Evolutionary conservation across 306 rosid genomes (phyloP), one percentile per base, ranked within the genome.

Genomic region (Fagus sylvatica): DNA sequence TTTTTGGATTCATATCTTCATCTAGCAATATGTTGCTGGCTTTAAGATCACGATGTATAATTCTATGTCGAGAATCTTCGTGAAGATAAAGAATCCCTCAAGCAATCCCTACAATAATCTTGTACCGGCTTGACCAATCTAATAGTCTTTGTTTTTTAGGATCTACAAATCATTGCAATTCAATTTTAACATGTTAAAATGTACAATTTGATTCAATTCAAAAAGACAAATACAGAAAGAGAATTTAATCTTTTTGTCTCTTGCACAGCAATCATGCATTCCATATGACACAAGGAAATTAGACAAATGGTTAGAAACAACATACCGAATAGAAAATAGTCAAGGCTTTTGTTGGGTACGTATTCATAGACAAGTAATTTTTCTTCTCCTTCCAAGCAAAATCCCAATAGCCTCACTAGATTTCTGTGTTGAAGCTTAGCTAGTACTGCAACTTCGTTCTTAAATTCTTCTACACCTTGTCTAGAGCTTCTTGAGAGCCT

Each of bases 11-110:
- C 82, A 84, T 75, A 7, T 79, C 74, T 7, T 37, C 19, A 7
- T 84, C 84, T 76, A 87, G 16, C 3, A 87, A 51, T 5, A 87
- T 53, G 70, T 84, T 87, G 15, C 86, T 84, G 0, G 84, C 80
- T 66, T 87, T 87, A 3, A 87, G 59, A 76, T 87, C 86, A 73
- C 84, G 86, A 1, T 87, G 90, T 76, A 87, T 84, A 22, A 87
- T 73, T 84, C 65, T 81, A 32, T 84, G 79, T 0, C 81, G 74
- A 65, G 88, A 87, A 81, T 87, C 84, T 9, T 87, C 81, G 0
- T 81, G 86, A 4, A 84, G 71, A 76, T 87, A 87, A 1, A 81
- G 22, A 49, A 87, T 69, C 73, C 86, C 88, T 28, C 71, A 32
- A 1, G 82, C 84, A 69, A 79, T 65, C 36, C 84, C 88, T 41